Percentiles rank a stretch among this genome's conserved stretches.
Conservation (phyloP, 768 basidiomycete genomes). For the Serpula lacrymans region DNA sequence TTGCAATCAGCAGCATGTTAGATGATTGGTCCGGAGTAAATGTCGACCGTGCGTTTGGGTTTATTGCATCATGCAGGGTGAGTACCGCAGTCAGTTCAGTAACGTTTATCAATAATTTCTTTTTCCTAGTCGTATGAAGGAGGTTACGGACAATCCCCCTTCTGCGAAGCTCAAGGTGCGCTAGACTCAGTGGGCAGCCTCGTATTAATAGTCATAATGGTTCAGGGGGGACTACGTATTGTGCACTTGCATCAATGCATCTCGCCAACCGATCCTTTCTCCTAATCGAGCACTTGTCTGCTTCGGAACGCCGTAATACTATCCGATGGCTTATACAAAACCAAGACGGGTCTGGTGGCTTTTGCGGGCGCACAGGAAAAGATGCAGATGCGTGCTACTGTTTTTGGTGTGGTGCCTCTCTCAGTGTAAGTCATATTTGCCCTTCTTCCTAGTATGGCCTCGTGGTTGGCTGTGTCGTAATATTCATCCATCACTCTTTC, state of each 20-base stretch:
- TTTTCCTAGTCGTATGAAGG: constrained; percentile 82
- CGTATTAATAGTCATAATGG: no score
- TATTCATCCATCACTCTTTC: constrained; percentile 1
- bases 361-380: constrained; percentile 87
- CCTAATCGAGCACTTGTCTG: constrained; percentile 20
- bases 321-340: constrained; percentile 77
- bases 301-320: constrained; percentile 47
- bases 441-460: neutral
- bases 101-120: neutral
- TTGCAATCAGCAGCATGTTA: constrained; percentile 76
- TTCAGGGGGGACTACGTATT: constrained; percentile 91
- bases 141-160: constrained; percentile 82
- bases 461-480: constrained; percentile 3
- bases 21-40: constrained; percentile 77
- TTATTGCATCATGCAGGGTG: constrained; percentile 73
- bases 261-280: constrained; percentile 34
- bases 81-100: no score
- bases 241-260: constrained; percentile 73
- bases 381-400: constrained; percentile 91
- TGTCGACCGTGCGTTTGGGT: constrained; percentile 54
- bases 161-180: constrained; percentile 82
- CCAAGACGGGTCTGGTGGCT: constrained; percentile 71
- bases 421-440: constrained; percentile 54
- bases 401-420: constrained; percentile 88
- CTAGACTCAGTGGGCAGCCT: neutral